phyloP scores from a whole-genome alignment of 2,329 filamentous ascomycete species.

The Ophiocordyceps robertsii region DNA sequence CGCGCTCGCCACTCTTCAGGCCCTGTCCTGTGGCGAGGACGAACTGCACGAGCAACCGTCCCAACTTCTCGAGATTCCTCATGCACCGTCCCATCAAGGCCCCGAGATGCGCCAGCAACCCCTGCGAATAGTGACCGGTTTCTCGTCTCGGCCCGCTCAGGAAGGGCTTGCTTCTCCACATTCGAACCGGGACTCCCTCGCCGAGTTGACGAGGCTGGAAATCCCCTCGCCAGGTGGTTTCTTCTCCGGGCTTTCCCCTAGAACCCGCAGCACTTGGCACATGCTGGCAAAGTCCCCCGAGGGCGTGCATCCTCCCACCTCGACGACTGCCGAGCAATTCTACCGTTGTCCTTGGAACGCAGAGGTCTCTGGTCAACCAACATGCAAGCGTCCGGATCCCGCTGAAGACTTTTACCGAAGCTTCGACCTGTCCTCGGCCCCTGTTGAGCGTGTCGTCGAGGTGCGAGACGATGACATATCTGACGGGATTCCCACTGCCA shows the following conservation, averaged over 20 bases:
- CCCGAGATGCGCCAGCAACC: conserved; percentile 37
- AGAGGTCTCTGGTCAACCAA: conserved; percentile 21
- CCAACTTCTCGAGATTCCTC: conserved; percentile 30
- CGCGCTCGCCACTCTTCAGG: conserved; percentile 68
- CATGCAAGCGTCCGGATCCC: conserved; percentile 22
- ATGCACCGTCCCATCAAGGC: conserved; percentile 7
- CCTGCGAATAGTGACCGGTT: conserved; percentile 33
- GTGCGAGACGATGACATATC: conserved; percentile 28
- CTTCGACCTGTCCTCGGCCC: conserved; percentile 23
- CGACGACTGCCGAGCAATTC: conserved; percentile 83
- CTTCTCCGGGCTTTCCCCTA: conserved; percentile 71
- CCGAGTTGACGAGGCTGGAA: conserved; percentile 66
- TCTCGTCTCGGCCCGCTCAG: conserved; percentile 12
- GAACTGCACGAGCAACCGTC: conserved; percentile 41
- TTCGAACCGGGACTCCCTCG: conserved; percentile 39
- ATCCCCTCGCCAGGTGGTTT: conserved; percentile 88
- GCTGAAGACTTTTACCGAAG: conserved; percentile 25
- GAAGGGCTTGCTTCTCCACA: conserved; percentile 14
- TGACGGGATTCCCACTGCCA: conserved; percentile 55
- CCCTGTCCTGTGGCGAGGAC: conserved; percentile 49
- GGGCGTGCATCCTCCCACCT: conserved; percentile 54
- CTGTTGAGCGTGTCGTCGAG: conserved; percentile 58
- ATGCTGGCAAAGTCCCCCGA: conserved; percentile 40
- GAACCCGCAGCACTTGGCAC: conserved; percentile 73
- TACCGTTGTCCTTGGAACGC: conserved; percentile 71